Evolutionary conservation across 2,329 filamentous ascomycete species (phyloP).

Genomic region (Monosporascus sp.): DNA sequence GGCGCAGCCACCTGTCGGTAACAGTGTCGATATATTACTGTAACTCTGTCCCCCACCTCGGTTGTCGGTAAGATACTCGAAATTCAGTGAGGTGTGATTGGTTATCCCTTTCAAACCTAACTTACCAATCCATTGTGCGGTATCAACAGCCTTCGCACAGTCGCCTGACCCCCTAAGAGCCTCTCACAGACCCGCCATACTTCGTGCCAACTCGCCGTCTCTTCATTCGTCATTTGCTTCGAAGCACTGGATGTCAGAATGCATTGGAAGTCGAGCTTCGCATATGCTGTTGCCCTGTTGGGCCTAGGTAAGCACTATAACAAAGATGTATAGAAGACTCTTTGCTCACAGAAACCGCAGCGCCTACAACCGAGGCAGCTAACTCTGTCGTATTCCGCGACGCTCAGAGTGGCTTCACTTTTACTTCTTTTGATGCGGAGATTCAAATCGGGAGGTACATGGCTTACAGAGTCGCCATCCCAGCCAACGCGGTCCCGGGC

Average conservation of each 20-base stretch:
- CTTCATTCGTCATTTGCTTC: not conserved
- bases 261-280: conserved; percentile 20
- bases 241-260: conserved; percentile 11
- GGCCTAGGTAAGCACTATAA: conserved; percentile 16
- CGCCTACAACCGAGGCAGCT: conserved; percentile 12
- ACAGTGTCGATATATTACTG: not conserved
- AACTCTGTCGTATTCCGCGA: conserved; percentile 21
- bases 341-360: not conserved
- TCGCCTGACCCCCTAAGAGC: not conserved
- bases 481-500: conserved; percentile 20
- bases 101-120: not conserved
- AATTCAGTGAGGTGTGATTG: not conserved
- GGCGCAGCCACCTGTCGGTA: not conserved
- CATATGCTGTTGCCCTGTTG: conserved; percentile 15
- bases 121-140: not conserved
- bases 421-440: conserved; percentile 19
- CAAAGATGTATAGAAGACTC: not conserved
- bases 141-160: not conserved
- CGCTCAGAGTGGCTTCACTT: conserved; percentile 25
- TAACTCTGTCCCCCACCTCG: not conserved
- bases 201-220: too few relatives aligned
- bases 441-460: conserved; percentile 23
- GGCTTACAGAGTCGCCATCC: conserved; percentile 32
- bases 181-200: not conserved
- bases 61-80: not conserved